These are phyloP conservation scores for Xylariaceae sp. DNA, from an alignment of 2,329 filamentous ascomycete species.

Conservation along the genomic window DNA sequence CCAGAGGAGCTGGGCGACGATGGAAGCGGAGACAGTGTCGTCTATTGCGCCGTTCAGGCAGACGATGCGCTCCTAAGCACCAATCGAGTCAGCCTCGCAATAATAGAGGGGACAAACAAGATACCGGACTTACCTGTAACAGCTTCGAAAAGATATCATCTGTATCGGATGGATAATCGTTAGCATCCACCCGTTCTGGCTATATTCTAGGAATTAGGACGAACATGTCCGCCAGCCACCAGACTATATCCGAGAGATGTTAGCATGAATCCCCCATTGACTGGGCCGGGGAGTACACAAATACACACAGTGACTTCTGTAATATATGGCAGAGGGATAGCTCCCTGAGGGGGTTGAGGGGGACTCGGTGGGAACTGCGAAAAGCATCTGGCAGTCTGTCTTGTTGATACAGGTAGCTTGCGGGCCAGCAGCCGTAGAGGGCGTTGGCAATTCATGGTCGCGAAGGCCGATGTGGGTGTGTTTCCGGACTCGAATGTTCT, in stretches of 20 bases:
- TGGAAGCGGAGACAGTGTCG: slow-evolving; percentile 84
- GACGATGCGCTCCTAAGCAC: slow-evolving; percentile 79
- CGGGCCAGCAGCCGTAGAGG: slow-evolving; percentile 35
- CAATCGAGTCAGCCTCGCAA: slow-evolving; percentile 10
- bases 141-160: slow-evolving; percentile 82
- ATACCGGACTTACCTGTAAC: slow-evolving; percentile 55
- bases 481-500: not conserved
- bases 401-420: slow-evolving; percentile 33
- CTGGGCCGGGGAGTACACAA: not conserved
- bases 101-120: slow-evolving; percentile 12
- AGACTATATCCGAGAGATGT: slow-evolving; percentile 47
- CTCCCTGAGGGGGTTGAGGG: slow-evolving; percentile 29
- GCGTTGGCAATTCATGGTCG: slow-evolving; percentile 37
- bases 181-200: slow-evolving; percentile 18
- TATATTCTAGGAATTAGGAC: slow-evolving; percentile 31
- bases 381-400: slow-evolving; percentile 37
- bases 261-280: slow-evolving; percentile 24
- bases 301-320: slow-evolving; percentile 49
- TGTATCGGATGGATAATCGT: slow-evolving; percentile 33
- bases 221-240: slow-evolving; percentile 76
- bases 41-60: slow-evolving; percentile 91
- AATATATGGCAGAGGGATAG: slow-evolving; percentile 59
- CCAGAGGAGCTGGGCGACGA: slow-evolving; percentile 94
- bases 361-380: slow-evolving; percentile 39
- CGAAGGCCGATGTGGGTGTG: not conserved